These are phyloP conservation scores for Hamamelis virginiana DNA, from an alignment of 164 flowering plant species.

Conservation along the genomic window DNA sequence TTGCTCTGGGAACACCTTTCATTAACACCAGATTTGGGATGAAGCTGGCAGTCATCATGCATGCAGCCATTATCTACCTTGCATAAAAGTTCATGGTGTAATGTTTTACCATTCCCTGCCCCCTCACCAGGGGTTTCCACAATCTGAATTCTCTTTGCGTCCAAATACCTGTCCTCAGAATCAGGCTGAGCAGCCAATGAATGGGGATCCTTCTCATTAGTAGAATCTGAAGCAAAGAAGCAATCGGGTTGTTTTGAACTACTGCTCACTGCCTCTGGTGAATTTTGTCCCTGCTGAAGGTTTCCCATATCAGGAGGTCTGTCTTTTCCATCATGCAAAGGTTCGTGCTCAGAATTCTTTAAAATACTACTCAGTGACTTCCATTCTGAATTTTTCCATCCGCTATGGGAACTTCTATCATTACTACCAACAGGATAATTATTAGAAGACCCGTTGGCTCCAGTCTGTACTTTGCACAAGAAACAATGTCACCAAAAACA, in stretches of 20 bases:
- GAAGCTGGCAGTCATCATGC: background rate
- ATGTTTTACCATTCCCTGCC: background rate
- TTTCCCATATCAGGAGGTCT: background rate
- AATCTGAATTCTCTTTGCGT: too few relatives aligned
- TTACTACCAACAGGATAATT: background rate
- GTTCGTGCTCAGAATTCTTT: background rate
- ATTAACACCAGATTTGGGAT: background rate
- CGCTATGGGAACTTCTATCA: background rate
- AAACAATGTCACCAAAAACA: background rate
- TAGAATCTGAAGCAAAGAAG: background rate
- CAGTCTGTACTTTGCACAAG: conserved; percentile 1
- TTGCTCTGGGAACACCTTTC: background rate
- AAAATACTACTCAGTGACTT: conserved; percentile 4
- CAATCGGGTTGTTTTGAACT: background rate
- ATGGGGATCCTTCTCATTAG: background rate
- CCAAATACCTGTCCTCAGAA: too few relatives aligned
- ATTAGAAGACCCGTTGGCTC: background rate
- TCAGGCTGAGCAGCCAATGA: background rate
- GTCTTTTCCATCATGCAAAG: background rate
- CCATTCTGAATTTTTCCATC: background rate
- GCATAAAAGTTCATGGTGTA: background rate
- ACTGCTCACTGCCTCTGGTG: background rate
- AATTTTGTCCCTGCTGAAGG: background rate
- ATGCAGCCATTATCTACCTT: background rate
- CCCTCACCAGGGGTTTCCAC: background rate